phyloP scores from a whole-genome alignment of 352 stramenopile species.

The Phytophthora tentaculata region DNA sequence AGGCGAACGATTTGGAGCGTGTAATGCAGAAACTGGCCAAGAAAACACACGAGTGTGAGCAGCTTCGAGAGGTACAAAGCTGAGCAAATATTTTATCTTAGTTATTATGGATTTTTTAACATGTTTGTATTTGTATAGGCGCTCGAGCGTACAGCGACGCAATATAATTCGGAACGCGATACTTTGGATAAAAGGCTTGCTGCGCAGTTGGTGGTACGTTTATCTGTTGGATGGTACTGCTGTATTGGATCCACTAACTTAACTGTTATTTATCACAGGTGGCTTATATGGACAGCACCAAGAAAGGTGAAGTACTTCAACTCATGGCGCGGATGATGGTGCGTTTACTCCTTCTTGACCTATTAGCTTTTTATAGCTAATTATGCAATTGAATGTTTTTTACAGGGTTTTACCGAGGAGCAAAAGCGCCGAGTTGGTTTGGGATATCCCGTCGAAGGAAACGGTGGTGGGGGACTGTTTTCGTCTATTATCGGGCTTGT shows the following conservation, averaged over 20 bases:
- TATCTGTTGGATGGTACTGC: too few species aligned
- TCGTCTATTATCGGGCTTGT: slow-evolving; percentile 69
- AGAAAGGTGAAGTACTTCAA: slow-evolving; percentile 74
- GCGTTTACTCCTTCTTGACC: slow-evolving; percentile 6
- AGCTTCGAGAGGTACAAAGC: slow-evolving; percentile 62
- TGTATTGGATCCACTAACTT: too few species aligned
- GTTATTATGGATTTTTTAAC: too few species aligned
- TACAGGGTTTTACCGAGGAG: slow-evolving; percentile 66
- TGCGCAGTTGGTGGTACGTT: slow-evolving; percentile 64
- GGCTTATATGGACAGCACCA: slow-evolving; percentile 72
- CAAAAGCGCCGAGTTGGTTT: slow-evolving; percentile 73
- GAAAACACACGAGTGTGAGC: slow-evolving; percentile 72
- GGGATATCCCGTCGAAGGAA: slow-evolving; percentile 54
- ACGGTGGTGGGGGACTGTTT: slow-evolving; percentile 71
- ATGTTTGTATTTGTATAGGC: slow-evolving; percentile 32
- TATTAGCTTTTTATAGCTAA: too few species aligned
- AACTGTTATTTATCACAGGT: slow-evolving; percentile 37
- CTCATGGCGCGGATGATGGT: slow-evolving; percentile 83
- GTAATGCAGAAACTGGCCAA: slow-evolving; percentile 62
- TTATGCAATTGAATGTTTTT: background rate
- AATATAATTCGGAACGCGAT: slow-evolving; percentile 63
- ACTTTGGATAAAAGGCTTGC: slow-evolving; percentile 76
- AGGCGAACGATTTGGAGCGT: slow-evolving; percentile 55
- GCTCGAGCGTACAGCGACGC: slow-evolving; percentile 60
- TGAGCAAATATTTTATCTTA: background rate